Percentiles rank a stretch among this genome's conserved stretches.
Evolutionary conservation across 1,284 basidiomycete genomes (phyloP).

Genomic region (Malassezia vespertilionis): DNA sequence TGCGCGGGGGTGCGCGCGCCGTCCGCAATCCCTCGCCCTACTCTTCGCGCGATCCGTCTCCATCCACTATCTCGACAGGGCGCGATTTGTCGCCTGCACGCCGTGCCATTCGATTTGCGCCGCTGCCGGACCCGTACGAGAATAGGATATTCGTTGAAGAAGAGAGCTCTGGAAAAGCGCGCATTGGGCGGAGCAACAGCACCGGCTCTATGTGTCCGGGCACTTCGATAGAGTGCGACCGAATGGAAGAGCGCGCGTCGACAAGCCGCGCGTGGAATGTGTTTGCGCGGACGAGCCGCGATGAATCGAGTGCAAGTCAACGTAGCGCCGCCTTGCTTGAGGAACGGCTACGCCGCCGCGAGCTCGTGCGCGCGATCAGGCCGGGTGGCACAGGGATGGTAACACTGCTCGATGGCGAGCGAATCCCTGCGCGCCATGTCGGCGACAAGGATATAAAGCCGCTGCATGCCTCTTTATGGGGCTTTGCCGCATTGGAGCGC

Average conservation of each 20-base stretch:
- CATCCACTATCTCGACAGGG: conserved; percentile 19
- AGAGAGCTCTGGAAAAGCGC: too few species aligned
- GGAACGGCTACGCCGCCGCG: conserved; percentile 30
- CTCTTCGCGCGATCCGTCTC: conserved; percentile 20
- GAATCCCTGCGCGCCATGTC: conserved; percentile 37
- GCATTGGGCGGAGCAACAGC: not conserved
- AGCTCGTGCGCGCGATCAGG: conserved; percentile 32
- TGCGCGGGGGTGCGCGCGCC: not conserved
- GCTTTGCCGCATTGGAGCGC: conserved; percentile 38
- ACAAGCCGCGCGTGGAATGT: not conserved
- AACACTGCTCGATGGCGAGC: conserved; percentile 41
- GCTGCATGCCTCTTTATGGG: conserved; percentile 32
- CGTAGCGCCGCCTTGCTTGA: conserved; percentile 9
- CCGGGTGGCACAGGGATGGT: conserved; percentile 47
- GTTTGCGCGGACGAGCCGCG: not conserved
- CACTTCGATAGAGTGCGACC: not conserved
- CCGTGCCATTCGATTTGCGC: too few species aligned
- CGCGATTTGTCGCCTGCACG: too few species aligned
- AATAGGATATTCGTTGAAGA: too few species aligned
- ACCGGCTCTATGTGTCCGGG: not conserved
- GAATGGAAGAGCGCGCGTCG: not conserved
- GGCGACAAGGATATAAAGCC: conserved; percentile 22
- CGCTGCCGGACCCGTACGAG: too few species aligned
- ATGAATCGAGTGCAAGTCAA: not conserved
- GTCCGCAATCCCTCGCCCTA: not conserved